Evolutionary conservation across 768 basidiomycete genomes (phyloP), one percentile per base, ranked within the genome.

Genomic region (Hypholoma fasciculare): DNA sequence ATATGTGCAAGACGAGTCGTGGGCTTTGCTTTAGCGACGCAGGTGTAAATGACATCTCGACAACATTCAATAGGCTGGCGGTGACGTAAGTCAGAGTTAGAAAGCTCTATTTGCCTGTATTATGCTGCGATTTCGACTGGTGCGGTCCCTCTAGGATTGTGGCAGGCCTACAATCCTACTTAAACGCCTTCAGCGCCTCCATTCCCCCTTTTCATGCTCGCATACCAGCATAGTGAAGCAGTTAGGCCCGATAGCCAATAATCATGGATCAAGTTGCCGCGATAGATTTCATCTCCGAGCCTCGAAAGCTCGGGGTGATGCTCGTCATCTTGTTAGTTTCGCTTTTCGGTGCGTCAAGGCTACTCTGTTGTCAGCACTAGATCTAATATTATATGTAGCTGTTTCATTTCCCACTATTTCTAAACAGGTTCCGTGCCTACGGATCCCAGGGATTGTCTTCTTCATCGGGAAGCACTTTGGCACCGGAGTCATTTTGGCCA

Each of bases 401-500:
- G 86, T 85, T 1, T 88, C 88, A 0, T 88, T 93, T 60, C 91
- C 92, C 0, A 74, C 83, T 1, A 56, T 90, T 23, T 89, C 90
- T 0, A 83, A 81, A 57, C 77, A 77, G 1, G 65, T 79, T 13
- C 75, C 77, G 6, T 77, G 76, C 56, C 64, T 92, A 19, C 79
- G 79, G 52, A 85, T 91, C 63, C 90, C 89, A 1, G 79, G 79
- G 20, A 74, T 89, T 14, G 65, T 88, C 16, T 93, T 94, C 68
- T 93, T 94, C 71, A 76, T 91, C n/a, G 90, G 89, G 39, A 94
- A 92, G 65, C 92, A 94, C 67, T 92, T 93, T 63, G 92, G 92
- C 37, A 93, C 92, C 13, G 90, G 90, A 11, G 90, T 91, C 13
- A 94, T 94, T 36, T 70, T 94, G 4, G 85, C 91, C 3, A 94